These are phyloP conservation scores for Panellus pusillus DNA, from an alignment of 768 basidiomycete species.

Conservation along the genomic window DNA sequence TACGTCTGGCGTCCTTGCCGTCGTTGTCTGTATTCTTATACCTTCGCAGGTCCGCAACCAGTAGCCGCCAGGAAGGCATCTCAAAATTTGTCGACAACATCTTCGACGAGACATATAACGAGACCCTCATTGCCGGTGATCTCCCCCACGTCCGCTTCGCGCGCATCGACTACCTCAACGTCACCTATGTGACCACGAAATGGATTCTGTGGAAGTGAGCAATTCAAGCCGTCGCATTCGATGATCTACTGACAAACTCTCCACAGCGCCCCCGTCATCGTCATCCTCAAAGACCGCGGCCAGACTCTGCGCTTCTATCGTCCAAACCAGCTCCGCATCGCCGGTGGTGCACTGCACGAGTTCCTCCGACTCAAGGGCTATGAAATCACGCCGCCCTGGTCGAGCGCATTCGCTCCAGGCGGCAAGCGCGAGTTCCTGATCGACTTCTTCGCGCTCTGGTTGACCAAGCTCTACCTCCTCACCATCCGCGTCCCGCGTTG, in stretches of 20 bases:
- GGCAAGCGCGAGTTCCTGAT: slow-evolving; percentile 62
- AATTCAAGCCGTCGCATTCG: background rate
- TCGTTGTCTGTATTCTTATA: slow-evolving; percentile 5
- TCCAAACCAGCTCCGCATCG: slow-evolving; percentile 60
- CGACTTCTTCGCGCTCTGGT: slow-evolving; percentile 49
- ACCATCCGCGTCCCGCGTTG: slow-evolving; percentile 65
- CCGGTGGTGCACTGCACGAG: slow-evolving; percentile 57
- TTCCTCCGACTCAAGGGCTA: slow-evolving; percentile 69
- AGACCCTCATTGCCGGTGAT: slow-evolving; percentile 56
- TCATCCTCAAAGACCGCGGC: slow-evolving; percentile 71
- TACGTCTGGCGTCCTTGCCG: slow-evolving; percentile 37
- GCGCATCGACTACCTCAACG: slow-evolving; percentile 85
- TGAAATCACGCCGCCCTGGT: slow-evolving; percentile 68
- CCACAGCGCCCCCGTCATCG: slow-evolving; percentile 68
- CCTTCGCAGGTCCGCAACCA: slow-evolving; percentile 10
- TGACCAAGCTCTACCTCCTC: slow-evolving; percentile 57
- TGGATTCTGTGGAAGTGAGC: slow-evolving; percentile 84
- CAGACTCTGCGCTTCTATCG: slow-evolving; percentile 80
- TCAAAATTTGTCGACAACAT: slow-evolving; percentile 70
- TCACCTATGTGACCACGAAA: slow-evolving; percentile 79
- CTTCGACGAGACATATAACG: slow-evolving; percentile 76
- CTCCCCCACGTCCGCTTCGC: slow-evolving; percentile 77
- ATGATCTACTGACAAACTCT: slow-evolving; percentile 5
- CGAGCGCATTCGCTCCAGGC: slow-evolving; percentile 67
- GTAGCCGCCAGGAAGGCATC: slow-evolving; percentile 54